Percentiles rank a stretch among this genome's conserved stretches.
Evolutionary conservation across 257 asterid species (phyloP).

Genomic region (Nicotiana undulata): DNA sequence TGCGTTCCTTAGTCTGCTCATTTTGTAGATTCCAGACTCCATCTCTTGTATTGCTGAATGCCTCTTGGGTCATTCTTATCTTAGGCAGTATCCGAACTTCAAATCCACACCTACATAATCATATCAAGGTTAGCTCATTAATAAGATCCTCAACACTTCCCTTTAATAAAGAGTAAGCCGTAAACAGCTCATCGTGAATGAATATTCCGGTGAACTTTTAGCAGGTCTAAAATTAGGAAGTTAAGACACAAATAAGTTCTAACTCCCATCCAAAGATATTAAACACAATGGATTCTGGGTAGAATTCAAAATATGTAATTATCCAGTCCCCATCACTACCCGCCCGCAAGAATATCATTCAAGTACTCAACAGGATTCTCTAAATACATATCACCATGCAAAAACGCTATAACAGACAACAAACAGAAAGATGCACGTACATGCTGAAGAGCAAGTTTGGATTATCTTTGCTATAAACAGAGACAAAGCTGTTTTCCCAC

Average conservation of each 20-base stretch:
- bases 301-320: not conserved
- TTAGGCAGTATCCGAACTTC: slow-evolving; percentile 95
- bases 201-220: not conserved
- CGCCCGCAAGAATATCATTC: not conserved
- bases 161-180: not conserved
- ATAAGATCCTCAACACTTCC: not conserved
- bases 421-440: slow-evolving; percentile 29
- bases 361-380: not conserved
- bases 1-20: slow-evolving; percentile 95
- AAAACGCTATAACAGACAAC: not conserved
- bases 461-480: slow-evolving; percentile 97
- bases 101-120: slow-evolving; percentile 68
- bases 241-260: not conserved
- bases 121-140: not conserved
- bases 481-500: slow-evolving; percentile 97
- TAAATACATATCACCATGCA: not conserved
- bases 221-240: not conserved
- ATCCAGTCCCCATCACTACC: not conserved
- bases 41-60: slow-evolving; percentile 93
- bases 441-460: slow-evolving; percentile 97
- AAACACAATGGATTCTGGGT: not conserved
- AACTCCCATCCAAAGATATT: not conserved
- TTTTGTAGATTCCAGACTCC: slow-evolving; percentile 98
- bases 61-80: slow-evolving; percentile 96
- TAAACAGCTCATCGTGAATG: not conserved